Evolutionary conservation across 345 rosid genomes (phyloP).

Genomic region (Brassica carinata): DNA sequence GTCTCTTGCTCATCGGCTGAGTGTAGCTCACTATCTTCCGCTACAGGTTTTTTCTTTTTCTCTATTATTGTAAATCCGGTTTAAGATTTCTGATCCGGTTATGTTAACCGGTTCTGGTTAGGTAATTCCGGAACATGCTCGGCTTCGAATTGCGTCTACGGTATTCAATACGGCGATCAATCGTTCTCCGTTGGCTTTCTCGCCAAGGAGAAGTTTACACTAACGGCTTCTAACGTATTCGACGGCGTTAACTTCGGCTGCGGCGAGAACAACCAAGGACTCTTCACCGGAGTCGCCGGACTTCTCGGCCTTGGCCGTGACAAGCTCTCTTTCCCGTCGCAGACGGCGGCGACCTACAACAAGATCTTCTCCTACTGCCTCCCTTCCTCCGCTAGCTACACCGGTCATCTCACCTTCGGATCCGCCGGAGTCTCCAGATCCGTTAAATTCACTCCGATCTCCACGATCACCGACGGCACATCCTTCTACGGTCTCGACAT

Average conservation of each 20-base stretch:
- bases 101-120: constrained; percentile 22
- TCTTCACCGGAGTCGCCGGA: constrained; percentile 71
- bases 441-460: constrained; percentile 61
- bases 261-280: constrained; percentile 78
- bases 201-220: constrained; percentile 58
- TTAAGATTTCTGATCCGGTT: constrained; percentile 5
- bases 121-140: constrained; percentile 58
- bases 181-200: constrained; percentile 73
- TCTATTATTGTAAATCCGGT: neutral
- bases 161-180: constrained; percentile 77
- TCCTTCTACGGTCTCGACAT: constrained; percentile 74
- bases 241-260: constrained; percentile 66
- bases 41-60: constrained; percentile 47
- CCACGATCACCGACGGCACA: constrained; percentile 38
- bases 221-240: constrained; percentile 52
- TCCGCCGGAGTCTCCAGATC: constrained; percentile 43
- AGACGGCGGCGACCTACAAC: constrained; percentile 60
- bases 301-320: constrained; percentile 84
- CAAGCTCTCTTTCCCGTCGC: constrained; percentile 63
- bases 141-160: constrained; percentile 66
- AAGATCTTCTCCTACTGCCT: constrained; percentile 84
- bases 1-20: constrained; percentile 53
- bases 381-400: constrained; percentile 63
- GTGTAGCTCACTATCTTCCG: constrained; percentile 55
- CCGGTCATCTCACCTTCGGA: constrained; percentile 80